Evolutionary conservation across 2,329 filamentous ascomycete genomes (phyloP).

Genomic region (Aspergillus texensis): DNA sequence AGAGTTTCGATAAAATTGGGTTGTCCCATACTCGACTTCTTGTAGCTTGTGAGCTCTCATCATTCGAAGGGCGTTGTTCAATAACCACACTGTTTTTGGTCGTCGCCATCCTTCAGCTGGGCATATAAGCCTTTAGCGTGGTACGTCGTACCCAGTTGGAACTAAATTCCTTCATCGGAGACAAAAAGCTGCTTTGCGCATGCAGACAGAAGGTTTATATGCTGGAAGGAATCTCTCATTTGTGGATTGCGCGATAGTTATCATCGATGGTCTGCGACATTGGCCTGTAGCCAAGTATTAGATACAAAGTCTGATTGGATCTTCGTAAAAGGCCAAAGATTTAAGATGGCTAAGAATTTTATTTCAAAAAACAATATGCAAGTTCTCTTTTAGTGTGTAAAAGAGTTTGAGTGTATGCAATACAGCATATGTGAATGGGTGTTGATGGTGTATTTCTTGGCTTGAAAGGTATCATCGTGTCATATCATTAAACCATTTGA

Average conservation of each 20-base stretch:
- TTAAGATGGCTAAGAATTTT: not conserved
- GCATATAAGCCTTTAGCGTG: not conserved
- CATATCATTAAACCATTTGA: not conserved
- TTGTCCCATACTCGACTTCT: not conserved
- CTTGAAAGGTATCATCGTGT: slow-evolving; percentile 1
- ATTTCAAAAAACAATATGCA: not conserved
- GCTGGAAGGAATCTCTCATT: not conserved
- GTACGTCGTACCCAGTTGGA: not conserved
- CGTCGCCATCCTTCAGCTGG: not conserved
- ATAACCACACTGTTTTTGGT: not conserved
- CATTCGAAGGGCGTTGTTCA: not conserved
- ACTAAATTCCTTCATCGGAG: not conserved
- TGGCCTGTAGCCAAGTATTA: not conserved
- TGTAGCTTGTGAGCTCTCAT: not conserved
- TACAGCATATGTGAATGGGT: not conserved
- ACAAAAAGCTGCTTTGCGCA: not conserved
- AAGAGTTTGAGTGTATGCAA: not conserved
- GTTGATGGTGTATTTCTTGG: slow-evolving; percentile 14
- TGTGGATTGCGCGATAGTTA: slow-evolving; percentile 1
- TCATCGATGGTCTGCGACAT: not conserved
- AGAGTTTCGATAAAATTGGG: not conserved
- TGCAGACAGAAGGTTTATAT: not conserved
- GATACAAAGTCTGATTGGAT: not conserved
- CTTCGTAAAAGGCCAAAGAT: not conserved
- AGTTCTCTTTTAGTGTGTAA: not conserved